Base-by-base conservation (phyloP, 2,329 filamentous ascomycete genomes). In the Colletotrichum acutatum region DNA sequence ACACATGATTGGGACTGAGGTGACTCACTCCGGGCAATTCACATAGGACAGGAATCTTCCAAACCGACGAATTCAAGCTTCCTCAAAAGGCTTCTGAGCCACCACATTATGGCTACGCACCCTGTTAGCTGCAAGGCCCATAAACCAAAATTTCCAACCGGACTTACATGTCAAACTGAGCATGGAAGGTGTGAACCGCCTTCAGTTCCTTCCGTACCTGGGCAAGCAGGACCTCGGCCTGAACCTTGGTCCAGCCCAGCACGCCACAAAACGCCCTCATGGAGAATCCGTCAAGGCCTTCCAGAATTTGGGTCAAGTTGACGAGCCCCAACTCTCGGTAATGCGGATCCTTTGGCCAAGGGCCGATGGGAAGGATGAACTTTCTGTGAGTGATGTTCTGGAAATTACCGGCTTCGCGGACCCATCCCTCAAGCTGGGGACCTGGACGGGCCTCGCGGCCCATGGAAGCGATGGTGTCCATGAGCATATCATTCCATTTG, bases 291-390 rank as follows among this genome's bases (percentile, higher is more conserved):
- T 79, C 77, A 6, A 78, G 59, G 0, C 77, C 77, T 12, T 77
- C 74, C 12, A 76, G 34, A 12, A 75, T 56, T 65, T 77, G 74
- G 0, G 65, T 56, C 2, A 76, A 61, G 52, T 74, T 76, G 22
- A 24, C 57, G 24, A 59, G 49, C 0, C 76, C 75, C 8, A 79
- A 56, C n/a, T 79, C 75, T n/a, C 78, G 77, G 46, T 58, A 68
- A 22, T 75, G 74, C 6, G 74, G 71, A 19, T 79, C 77, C 11
- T 74, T 74, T 1, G 78, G 66, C 79, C 77, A 86, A 2, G 76
- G 75, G 0, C 83, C 83, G 4, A 83, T 76, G 0, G 83, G 83
- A 37, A 81, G 77, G 69, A 81, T 83, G 66, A 79, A 82, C 0
- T 75, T 42, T 3, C 76, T 75, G 62, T 83, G 79, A 0, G 76